Evolutionary conservation across 129 eudicot genomes (phyloP).

Genomic region (Mikania micrantha): DNA sequence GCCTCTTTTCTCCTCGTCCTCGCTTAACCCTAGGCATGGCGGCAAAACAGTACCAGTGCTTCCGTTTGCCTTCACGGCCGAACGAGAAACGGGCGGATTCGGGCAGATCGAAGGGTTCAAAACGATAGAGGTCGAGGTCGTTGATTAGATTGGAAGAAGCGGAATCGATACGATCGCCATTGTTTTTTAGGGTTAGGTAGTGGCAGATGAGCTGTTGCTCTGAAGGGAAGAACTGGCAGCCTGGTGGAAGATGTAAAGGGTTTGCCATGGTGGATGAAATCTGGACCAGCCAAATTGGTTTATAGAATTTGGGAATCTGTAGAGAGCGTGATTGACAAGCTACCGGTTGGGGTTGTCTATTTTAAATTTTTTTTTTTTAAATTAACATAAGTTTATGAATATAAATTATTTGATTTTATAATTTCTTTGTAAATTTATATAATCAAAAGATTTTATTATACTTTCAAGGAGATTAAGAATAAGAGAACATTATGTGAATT

Average conservation of each 20-base stretch:
- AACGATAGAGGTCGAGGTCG: slow-evolving; percentile 45
- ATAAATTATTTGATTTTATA: no score
- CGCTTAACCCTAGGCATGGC: slow-evolving; percentile 28
- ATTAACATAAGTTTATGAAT: no score
- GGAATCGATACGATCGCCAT: background rate
- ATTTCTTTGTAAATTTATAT: no score
- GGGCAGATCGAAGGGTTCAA: slow-evolving; percentile 45
- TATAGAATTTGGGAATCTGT: background rate
- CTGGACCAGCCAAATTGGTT: background rate
- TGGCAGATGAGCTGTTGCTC: slow-evolving; percentile 43
- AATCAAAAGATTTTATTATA: no score
- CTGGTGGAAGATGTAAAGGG: slow-evolving; percentile 35
- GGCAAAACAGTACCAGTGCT: slow-evolving; percentile 52
- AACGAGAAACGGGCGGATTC: slow-evolving; percentile 37
- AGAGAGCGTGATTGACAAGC: background rate
- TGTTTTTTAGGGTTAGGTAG: slow-evolving; percentile 42
- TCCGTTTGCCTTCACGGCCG: slow-evolving; percentile 42
- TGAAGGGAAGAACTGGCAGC: slow-evolving; percentile 55
- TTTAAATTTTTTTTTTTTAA: no score
- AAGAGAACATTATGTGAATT: no score
- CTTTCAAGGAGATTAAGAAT: no score
- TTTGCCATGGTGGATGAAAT: slow-evolving; percentile 40
- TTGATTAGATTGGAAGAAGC: slow-evolving; percentile 23
- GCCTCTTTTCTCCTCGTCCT: slow-evolving; percentile 23
- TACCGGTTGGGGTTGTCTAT: background rate